These are phyloP conservation scores for Macrolepiota dolichaula DNA, from an alignment of 768 basidiomycete genomes.

Conservation along the genomic window DNA sequence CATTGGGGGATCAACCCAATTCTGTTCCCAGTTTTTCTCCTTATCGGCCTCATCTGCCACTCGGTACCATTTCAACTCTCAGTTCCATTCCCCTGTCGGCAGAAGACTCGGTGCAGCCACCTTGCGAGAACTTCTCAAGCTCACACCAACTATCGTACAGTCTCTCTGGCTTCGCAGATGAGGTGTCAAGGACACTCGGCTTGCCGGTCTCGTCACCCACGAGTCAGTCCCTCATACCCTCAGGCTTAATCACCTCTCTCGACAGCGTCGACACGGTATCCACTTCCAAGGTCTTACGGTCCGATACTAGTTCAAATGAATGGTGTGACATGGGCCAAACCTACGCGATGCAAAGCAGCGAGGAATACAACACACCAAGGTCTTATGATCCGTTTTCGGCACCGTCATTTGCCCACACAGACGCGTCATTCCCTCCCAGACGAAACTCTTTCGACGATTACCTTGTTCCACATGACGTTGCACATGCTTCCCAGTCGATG, in stretches of 20 bases:
- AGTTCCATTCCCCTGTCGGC: background rate
- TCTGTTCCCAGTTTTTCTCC: background rate
- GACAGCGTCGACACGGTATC: slow-evolving; percentile 8
- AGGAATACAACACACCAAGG: background rate
- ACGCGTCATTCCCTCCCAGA: background rate
- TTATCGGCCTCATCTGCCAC: background rate
- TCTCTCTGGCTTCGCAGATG: slow-evolving; percentile 19
- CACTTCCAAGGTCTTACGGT: slow-evolving; percentile 26
- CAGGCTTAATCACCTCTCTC: slow-evolving; percentile 14
- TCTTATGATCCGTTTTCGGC: background rate
- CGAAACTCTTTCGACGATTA: background rate
- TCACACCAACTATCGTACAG: background rate
- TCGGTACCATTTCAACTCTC: background rate
- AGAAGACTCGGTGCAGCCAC: background rate
- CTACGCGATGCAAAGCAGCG: slow-evolving; percentile 9
- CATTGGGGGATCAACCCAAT: background rate
- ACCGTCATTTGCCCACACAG: background rate
- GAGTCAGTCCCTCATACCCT: slow-evolving; percentile 13
- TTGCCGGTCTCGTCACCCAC: slow-evolving; percentile 1
- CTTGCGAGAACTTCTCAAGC: background rate
- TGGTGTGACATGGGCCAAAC: slow-evolving; percentile 34
- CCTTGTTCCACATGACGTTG: background rate
- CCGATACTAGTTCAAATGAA: slow-evolving; percentile 50
- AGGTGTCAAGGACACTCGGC: slow-evolving; percentile 44
- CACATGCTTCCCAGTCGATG: background rate